Conservation (phyloP, 1,284 basidiomycete species). For the Microbotryum silenes-acaulis region DNA sequence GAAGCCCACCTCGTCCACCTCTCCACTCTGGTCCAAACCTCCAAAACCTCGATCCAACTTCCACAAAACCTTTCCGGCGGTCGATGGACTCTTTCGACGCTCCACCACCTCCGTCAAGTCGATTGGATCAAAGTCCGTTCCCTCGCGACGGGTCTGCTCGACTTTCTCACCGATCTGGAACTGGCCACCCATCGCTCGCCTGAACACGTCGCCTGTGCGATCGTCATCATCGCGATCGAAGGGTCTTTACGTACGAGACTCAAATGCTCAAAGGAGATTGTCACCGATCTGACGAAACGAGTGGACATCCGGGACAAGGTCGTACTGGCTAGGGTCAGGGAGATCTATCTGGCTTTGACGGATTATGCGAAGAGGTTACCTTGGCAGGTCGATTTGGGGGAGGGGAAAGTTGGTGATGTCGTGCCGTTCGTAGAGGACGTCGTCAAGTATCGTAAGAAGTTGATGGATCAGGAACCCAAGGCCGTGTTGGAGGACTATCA, state of each 20-base stretch:
- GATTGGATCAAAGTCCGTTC: constrained; percentile 47
- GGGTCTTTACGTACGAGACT: constrained; percentile 53
- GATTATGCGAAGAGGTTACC: constrained; percentile 57
- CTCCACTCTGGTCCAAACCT: constrained; percentile 42
- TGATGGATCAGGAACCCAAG: constrained; percentile 6
- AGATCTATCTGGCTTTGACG: constrained; percentile 53
- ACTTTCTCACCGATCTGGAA: constrained; percentile 47
- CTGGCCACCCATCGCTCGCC: constrained; percentile 36
- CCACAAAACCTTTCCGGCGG: constrained; percentile 12
- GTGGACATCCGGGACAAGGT: constrained; percentile 49
- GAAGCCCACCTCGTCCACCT: constrained; percentile 49
- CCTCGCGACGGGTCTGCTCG: constrained; percentile 53
- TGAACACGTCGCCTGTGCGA: constrained; percentile 47
- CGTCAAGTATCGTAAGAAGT: constrained; percentile 12
- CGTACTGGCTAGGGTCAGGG: constrained; percentile 60
- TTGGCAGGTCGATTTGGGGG: constrained; percentile 44
- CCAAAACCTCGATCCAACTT: constrained; percentile 34
- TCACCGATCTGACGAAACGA: constrained; percentile 50
- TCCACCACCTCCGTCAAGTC: constrained; percentile 44
- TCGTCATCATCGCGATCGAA: constrained; percentile 63
- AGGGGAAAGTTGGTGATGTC: constrained; percentile 8
- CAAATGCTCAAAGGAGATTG: constrained; percentile 51
- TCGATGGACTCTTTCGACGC: constrained; percentile 40
- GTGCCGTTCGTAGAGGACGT: constrained; percentile 13
- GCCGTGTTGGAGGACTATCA: background rate